Evolutionary conservation across 2,329 filamentous ascomycete genomes (phyloP).

Genomic region (Monosporascus sp.): DNA sequence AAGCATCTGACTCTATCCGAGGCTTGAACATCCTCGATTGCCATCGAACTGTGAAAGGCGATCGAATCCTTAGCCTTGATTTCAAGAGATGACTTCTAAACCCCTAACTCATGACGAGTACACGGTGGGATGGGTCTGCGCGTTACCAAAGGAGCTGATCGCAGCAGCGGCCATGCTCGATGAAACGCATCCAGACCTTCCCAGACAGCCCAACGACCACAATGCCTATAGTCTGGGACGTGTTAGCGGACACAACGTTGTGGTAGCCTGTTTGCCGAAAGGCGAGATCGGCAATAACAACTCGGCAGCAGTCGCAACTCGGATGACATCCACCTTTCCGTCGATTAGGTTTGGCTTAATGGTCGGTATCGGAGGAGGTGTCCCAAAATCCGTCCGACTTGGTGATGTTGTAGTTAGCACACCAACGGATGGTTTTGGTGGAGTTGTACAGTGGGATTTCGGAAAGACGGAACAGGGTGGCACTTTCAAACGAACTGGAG

Average conservation of each 20-base stretch:
- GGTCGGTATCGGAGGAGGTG: conserved; percentile 36
- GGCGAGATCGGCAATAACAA: conserved; percentile 27
- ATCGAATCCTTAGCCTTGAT: too few relatives aligned
- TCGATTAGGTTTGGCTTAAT: conserved; percentile 33
- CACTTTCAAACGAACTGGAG: conserved; percentile 11
- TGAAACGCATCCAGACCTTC: conserved; percentile 6
- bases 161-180: conserved; percentile 17
- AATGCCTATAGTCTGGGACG: conserved; percentile 17
- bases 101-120: conserved; percentile 8
- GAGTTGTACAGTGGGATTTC: conserved; percentile 20
- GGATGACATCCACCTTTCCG: conserved; percentile 27
- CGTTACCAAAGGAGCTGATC: conserved; percentile 12
- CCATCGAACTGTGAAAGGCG: too few relatives aligned
- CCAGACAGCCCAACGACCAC: conserved; percentile 2
- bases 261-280: conserved; percentile 13
- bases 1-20: too few relatives aligned
- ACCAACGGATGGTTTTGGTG: conserved; percentile 7
- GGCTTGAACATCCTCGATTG: too few relatives aligned
- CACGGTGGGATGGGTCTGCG: conserved; percentile 17
- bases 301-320: conserved; percentile 26
- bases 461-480: conserved; percentile 11
- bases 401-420: conserved; percentile 22
- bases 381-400: conserved; percentile 14
- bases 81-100: too few relatives aligned
- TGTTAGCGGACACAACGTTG: conserved; percentile 17